Evolutionary conservation across 495 filamentous ascomycete species (phyloP).

Genomic region (Penicillium crystallinum): DNA sequence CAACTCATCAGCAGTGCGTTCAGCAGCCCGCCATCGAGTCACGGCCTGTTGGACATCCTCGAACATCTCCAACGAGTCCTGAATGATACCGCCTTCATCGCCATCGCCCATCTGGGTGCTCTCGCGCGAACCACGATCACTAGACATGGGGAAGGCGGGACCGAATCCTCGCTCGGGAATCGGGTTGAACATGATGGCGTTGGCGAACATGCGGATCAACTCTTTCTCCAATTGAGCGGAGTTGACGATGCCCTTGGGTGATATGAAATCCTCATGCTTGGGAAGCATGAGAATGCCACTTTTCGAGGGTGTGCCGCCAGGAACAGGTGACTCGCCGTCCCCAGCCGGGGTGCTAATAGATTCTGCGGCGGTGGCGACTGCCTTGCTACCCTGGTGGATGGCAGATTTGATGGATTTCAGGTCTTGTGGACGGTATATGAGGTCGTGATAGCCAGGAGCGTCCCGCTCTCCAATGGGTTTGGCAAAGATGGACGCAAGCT

Average conservation of each 20-base stretch:
- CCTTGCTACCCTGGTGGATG: constrained; percentile 70
- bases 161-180: constrained; percentile 66
- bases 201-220: constrained; percentile 94
- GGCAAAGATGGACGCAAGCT: constrained; percentile 82
- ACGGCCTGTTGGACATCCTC: constrained; percentile 64
- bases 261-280: constrained; percentile 67
- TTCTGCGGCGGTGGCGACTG: constrained; percentile 58
- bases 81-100: constrained; percentile 76
- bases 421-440: constrained; percentile 83
- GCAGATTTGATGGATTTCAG: constrained; percentile 79
- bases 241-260: constrained; percentile 90
- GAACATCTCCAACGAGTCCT: constrained; percentile 78
- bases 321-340: constrained; percentile 41
- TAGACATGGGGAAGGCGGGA: constrained; percentile 48
- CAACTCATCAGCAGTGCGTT: constrained; percentile 43
- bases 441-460: constrained; percentile 81
- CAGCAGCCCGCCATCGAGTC: constrained; percentile 54
- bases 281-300: constrained; percentile 50
- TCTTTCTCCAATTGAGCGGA: constrained; percentile 91
- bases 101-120: constrained; percentile 46
- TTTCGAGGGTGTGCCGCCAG: constrained; percentile 33
- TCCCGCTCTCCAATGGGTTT: constrained; percentile 76
- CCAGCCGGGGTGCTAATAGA: constrained; percentile 43
- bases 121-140: constrained; percentile 33
- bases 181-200: constrained; percentile 96